These are phyloP conservation scores for Pyrenochaeta sp. DNA, from an alignment of 2,329 filamentous ascomycete species.

Conservation along the genomic window DNA sequence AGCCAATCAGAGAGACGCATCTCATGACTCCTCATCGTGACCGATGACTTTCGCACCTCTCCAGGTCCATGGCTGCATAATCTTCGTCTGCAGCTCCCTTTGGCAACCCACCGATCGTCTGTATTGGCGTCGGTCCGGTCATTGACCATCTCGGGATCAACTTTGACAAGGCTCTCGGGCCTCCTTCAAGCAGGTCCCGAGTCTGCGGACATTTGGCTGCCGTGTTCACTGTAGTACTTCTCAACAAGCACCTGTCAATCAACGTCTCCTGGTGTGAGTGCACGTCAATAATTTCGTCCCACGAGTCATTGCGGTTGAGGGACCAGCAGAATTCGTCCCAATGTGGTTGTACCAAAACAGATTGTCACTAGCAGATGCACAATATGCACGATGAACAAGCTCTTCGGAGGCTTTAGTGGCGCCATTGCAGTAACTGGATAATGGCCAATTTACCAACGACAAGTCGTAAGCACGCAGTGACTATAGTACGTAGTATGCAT, in stretches of 20 bases:
- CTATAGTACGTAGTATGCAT: too few species aligned
- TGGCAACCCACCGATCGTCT: too few species aligned
- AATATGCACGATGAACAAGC: conserved; percentile 6
- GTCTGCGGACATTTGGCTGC: neutral
- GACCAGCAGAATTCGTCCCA: too few species aligned
- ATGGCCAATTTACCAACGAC: neutral
- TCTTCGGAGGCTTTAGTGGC: conserved; percentile 2
- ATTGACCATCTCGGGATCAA: neutral
- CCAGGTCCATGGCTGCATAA: too few species aligned
- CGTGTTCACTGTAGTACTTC: neutral
- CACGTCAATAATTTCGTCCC: neutral
- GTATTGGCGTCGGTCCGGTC: too few species aligned
- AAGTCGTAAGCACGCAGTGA: neutral
- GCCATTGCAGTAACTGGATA: conserved; percentile 1
- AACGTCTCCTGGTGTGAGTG: neutral
- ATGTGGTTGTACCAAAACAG: too few species aligned
- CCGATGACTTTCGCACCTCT: too few species aligned
- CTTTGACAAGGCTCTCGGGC: conserved; percentile 3
- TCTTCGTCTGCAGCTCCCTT: too few species aligned
- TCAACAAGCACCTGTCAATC: neutral
- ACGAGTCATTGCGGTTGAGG: too few species aligned
- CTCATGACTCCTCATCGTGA: conserved; percentile 2
- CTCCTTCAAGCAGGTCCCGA: too few species aligned
- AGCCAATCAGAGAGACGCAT: conserved; percentile 5
- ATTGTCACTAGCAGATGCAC: conserved; percentile 5